Base-by-base conservation (phyloP, 495 filamentous ascomycete species). In the Pseudoneurospora amorphoporcata region DNA sequence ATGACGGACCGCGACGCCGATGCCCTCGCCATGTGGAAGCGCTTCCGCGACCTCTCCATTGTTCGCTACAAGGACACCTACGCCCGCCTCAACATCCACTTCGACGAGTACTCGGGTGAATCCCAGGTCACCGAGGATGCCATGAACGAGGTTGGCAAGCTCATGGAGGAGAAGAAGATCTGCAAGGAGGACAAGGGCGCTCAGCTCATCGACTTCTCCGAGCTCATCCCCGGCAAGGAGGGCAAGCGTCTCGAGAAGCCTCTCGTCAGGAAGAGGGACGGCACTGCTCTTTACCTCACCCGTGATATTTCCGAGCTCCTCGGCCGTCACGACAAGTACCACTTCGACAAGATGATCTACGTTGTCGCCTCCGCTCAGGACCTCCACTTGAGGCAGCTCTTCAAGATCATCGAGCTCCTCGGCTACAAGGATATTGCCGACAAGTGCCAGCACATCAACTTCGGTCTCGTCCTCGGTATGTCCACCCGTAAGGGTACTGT, bases 21-120 rank as follows among this genome's bases (percentile, higher is more conserved):
- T 23, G 94, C 92, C 2, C 83, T 97, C 61, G 90, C 89, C 47
- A 83, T 91, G 72, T 99, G 95, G 95, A 87, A 88, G 77, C 88
- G 90, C 23, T 99, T 98, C 86, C 88, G 95, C 79, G 92, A 96
- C 61, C 86, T 99, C 65, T 94, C 91, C 82, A 98, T 98, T 75
- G 84, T 87, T 72, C 90, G 91, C 77, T 97, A 97, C 83, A 90
- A 92, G 81, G 76, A 80, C 6, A 85, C 80, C 1, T 81, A 81
- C 69, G 80, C 77, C 65, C 80, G 80, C 71, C 76, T 81, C 23
- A 98, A 97, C 82, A 98, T 99, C 78, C 86, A 89, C 72, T 99
- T 94, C 76, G 94, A 98, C 79, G 90, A 93, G 70, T 99, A 99
- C 84, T 92, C 91, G 41, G 95, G 95, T 41, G 95, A 99, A 82